Base-by-base conservation (phyloP, 2,329 filamentous ascomycete genomes). In the Aspergillus pseudotamarii region DNA sequence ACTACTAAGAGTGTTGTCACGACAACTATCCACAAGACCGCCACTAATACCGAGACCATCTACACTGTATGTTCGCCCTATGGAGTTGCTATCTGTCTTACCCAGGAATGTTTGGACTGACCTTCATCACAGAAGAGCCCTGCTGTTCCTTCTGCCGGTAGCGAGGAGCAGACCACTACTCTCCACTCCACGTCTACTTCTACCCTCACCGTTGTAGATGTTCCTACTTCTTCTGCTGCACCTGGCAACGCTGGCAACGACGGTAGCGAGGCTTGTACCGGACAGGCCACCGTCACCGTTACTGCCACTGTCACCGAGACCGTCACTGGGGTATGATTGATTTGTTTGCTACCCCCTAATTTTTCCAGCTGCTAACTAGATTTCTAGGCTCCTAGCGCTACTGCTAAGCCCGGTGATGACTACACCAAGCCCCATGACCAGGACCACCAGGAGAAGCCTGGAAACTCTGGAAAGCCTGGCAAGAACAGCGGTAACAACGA, bases 1-100 rank as follows among this genome's bases (percentile, higher is more conserved):
- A 70, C 71, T 26, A 73, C 75, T 6, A 74, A 72, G 54, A 72
- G 70, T 32, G 72, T 79, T 36, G 69, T 80, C 21, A 80, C 78
- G 30, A 79, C 72, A 51, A 79, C 77, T 16, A 71, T 79, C 58
- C 72, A 74, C 69, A 64, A 59, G 60, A 79, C 77, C 51, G 66
- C 68, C 36, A 78, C 75, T 50, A 57, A 68, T 19, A 56, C 68
- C 32, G 59, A 71, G 61, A 74, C 73, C 28, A 68, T 72, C 60
- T 71, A 65, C 60, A 69, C 67, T 32, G 73, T 75, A 71, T 64
- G 71, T 68, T 26, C 11, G 10, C 30, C 36, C 16, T 28, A 23
- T 36, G n/a, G 28, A 60, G 63, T 50, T 60, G 23, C 11, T 14
- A 21, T 21, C 21, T 14, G 23, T 21, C 21, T 43, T 56, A 48